A percentile compares a stretch with the other conserved stretches of the same genome.
Evolutionary conservation across 192 early-diverging fungal species (phyloP).

Genomic region (Neocallimastix lanati): DNA sequence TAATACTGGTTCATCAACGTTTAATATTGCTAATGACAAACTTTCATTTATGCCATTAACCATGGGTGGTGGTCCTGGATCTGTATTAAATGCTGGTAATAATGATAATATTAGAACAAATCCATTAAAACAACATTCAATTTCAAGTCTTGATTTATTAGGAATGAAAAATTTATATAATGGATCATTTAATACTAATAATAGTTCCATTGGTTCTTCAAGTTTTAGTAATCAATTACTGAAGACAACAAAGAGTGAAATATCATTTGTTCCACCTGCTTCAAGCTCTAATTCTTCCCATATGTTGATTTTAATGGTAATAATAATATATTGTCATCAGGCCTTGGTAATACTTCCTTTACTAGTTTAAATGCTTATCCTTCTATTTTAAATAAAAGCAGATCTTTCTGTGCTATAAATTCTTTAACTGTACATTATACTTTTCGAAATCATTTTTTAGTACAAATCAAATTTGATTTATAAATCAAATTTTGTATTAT

Average conservation of each 20-base stretch:
- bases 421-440: too few species aligned
- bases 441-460: too few species aligned
- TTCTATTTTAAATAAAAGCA: neutral
- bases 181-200: neutral
- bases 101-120: neutral
- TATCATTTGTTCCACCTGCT: neutral
- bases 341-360: neutral
- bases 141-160: neutral
- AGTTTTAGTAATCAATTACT: neutral
- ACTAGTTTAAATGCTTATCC: neutral
- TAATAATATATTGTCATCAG: neutral
- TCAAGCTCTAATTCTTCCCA: neutral
- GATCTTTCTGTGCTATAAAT: neutral
- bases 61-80: neutral
- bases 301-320: neutral
- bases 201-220: neutral
- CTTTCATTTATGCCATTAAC: neutral
- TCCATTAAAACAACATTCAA: neutral
- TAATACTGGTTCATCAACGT: neutral
- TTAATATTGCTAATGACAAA: neutral
- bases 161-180: neutral
- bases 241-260: neutral
- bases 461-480: too few species aligned
- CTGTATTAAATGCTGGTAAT: neutral
- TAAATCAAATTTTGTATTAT: too few species aligned